phyloP scores from a whole-genome alignment of 106 monocot genomes.

The Allium sativum region DNA sequence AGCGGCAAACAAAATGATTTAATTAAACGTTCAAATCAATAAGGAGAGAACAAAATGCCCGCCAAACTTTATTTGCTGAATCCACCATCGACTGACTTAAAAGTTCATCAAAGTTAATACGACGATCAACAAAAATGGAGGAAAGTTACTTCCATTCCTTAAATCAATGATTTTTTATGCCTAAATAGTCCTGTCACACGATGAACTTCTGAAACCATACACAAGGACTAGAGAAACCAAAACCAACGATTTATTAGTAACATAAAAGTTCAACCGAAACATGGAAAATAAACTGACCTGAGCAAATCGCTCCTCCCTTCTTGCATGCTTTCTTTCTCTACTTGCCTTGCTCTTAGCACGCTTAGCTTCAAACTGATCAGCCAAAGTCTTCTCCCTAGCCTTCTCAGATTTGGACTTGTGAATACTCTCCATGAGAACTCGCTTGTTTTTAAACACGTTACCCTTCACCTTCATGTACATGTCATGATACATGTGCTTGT shows the following conservation, averaged over 20 bases:
- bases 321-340: slow-evolving; percentile 42
- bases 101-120: background rate
- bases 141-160: background rate
- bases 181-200: background rate
- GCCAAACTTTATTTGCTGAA: too few species aligned
- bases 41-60: too few species aligned
- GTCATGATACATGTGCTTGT: slow-evolving; percentile 48
- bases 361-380: slow-evolving; percentile 46
- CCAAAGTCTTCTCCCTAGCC: slow-evolving; percentile 38
- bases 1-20: too few species aligned
- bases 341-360: slow-evolving; percentile 46
- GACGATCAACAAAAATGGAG: background rate
- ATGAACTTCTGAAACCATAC: too few species aligned
- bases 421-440: slow-evolving; percentile 49
- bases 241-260: background rate
- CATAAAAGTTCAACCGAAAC: background rate
- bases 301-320: slow-evolving; percentile 29
- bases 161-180: background rate
- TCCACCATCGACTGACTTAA: too few species aligned
- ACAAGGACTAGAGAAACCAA: background rate
- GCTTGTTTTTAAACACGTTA: slow-evolving; percentile 47
- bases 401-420: slow-evolving; percentile 50
- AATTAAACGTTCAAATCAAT: too few species aligned
- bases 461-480: slow-evolving; percentile 54
- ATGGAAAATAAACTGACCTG: slow-evolving; percentile 1